Base-by-base conservation (phyloP, 257 asterid species). In the Solanum sejunctum region DNA sequence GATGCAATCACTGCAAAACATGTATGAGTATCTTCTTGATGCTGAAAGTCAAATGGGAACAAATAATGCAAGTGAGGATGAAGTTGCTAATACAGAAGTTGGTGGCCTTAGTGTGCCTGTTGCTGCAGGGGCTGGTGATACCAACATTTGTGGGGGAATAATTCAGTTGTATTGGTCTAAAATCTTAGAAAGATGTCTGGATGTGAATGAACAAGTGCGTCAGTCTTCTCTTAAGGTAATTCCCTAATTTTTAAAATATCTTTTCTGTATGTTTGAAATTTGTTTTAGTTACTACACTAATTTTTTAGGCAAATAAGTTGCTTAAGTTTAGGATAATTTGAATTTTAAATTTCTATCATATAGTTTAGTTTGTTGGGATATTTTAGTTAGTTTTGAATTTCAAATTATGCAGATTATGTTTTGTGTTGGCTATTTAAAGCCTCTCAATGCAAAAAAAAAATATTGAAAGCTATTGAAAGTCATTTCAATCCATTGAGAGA, bases 41-140 rank as follows among this genome's bases (percentile, higher is more conserved):
- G 98, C 99, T 56, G 99, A 97, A 91, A 90, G 92, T 88, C 97
- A 89, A 87, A 89, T 97, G 98, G 98, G 89, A 87, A 86, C 90
- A 72, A 97, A 93, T 84, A 92, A 89, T 85, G 91, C 90, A 66
- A 86, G 89, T 88, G 81, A 84, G 71, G 87, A 69, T 81, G 95
- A 91, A 83, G 93, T 82, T 84, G 79, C 73, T 81, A 85, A 84
- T 18, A 67, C 97, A 12, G 86, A 71, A 49, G 89, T 88, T 88
- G 96, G 91, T 85, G 91, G 85, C 78, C 91, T 90, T 75, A 86
- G 89, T 90, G 99, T 97, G 73, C 96, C 99, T 72, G 98, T 95
- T 86, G 99, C 99, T 87, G 98, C 99, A 10, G 99, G 99, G 80
- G 99, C 98, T 83, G 99, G 99, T 70, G 99, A 97, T 91, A 95